A percentile compares a stretch with the other conserved stretches of the same genome.
Conservation (phyloP, 208 protist genomes). For the Leishmania amazonensis region DNA sequence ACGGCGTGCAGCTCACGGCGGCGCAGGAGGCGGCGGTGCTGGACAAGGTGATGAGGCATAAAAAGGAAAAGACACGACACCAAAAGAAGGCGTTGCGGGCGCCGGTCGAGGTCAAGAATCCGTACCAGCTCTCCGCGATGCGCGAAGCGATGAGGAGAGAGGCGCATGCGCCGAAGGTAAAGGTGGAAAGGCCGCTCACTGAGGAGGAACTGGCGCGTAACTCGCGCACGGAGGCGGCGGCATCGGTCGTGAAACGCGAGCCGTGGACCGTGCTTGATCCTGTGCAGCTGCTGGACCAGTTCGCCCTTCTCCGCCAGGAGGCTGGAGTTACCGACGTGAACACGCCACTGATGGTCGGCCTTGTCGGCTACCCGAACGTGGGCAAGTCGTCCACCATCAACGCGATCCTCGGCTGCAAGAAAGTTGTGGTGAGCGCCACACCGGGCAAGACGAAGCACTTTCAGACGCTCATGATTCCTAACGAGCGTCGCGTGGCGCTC, state of each 20-base stretch:
- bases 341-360: slow-evolving; percentile 87
- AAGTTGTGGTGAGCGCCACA: slow-evolving; percentile 95
- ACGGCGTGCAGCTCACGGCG: slow-evolving; percentile 36
- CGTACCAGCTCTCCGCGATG: slow-evolving; percentile 74
- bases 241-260: slow-evolving; percentile 21
- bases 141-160: slow-evolving; percentile 44
- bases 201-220: slow-evolving; percentile 70
- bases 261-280: slow-evolving; percentile 72
- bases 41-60: slow-evolving; percentile 35
- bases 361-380: slow-evolving; percentile 99
- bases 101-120: slow-evolving; percentile 71
- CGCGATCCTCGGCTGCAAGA: slow-evolving; percentile 94
- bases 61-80: slow-evolving; percentile 72
- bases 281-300: slow-evolving; percentile 78
- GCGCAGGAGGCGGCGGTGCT: slow-evolving; percentile 44
- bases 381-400: slow-evolving; percentile 99
- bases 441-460: slow-evolving; percentile 99
- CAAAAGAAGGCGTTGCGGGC: slow-evolving; percentile 78
- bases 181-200: slow-evolving; percentile 52
- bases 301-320: slow-evolving; percentile 58
- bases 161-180: slow-evolving; percentile 41
- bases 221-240: slow-evolving; percentile 42
- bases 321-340: slow-evolving; percentile 38
- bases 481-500: slow-evolving; percentile 91
- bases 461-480: slow-evolving; percentile 94